Evolutionary conservation across 108 stramenopile species (phyloP).

Genomic region (Bacterosira constricta): DNA sequence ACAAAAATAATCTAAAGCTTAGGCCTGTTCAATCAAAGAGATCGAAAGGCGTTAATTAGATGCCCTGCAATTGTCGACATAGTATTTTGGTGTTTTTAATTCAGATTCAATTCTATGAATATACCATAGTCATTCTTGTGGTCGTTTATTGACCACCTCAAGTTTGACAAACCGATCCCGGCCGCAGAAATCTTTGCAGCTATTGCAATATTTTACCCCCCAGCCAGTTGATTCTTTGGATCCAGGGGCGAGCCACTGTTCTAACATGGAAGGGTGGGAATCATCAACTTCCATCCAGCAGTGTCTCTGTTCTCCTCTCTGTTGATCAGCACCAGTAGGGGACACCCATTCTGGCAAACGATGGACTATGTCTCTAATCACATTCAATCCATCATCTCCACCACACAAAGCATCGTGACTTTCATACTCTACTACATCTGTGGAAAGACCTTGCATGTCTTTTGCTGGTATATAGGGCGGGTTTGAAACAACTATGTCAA

Average conservation of each 20-base stretch:
- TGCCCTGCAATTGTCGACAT: too few species aligned
- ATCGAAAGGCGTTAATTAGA: too few species aligned
- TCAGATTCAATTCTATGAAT: too few species aligned
- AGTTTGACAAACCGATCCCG: conserved; percentile 78
- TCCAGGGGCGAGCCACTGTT: conserved; percentile 37
- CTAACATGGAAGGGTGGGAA: conserved; percentile 68
- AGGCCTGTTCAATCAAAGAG: too few species aligned
- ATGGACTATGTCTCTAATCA: conserved; percentile 80
- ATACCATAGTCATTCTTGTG: not conserved
- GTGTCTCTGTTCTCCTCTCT: conserved; percentile 3
- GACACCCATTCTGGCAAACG: conserved; percentile 59
- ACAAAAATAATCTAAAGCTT: too few species aligned
- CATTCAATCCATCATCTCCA: conserved; percentile 90
- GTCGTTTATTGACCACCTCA: not conserved
- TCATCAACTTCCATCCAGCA: conserved; percentile 93
- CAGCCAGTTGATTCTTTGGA: conserved; percentile 19
- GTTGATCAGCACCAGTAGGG: not conserved
- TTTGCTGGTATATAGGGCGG: conserved; percentile 92
- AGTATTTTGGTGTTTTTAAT: too few species aligned
- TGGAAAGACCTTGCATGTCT: conserved; percentile 71
- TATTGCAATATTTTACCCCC: conserved; percentile 34
- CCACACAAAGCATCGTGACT: conserved; percentile 83
- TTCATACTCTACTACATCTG: conserved; percentile 80
- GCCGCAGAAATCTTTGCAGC: conserved; percentile 69
- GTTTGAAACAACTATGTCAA: conserved; percentile 93